phyloP scores from a whole-genome alignment of 352 stramenopile species.

The Globisporangium spinosum region DNA sequence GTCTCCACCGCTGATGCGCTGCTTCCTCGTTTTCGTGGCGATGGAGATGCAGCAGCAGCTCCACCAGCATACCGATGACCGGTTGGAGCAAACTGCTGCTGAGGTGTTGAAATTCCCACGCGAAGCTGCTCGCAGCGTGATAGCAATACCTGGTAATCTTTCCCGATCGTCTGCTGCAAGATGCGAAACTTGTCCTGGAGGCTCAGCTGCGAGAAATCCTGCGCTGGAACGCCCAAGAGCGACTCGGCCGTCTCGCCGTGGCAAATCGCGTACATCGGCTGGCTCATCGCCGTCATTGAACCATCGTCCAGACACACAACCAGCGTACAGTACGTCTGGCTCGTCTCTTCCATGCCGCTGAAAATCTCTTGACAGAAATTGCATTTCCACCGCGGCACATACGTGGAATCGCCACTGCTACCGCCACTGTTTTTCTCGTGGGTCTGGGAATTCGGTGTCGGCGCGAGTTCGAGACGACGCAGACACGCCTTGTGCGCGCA shows the following conservation, averaged over 20 bases:
- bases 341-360: slow-evolving; percentile 40
- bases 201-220: slow-evolving; percentile 46
- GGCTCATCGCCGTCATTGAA: background rate
- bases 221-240: slow-evolving; percentile 37
- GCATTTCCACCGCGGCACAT: slow-evolving; percentile 42
- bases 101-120: slow-evolving; percentile 13
- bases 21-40: background rate
- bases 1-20: background rate
- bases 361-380: slow-evolving; percentile 55
- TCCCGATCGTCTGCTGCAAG: slow-evolving; percentile 29
- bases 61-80: background rate
- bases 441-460: background rate
- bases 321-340: slow-evolving; percentile 43
- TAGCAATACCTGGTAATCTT: slow-evolving; percentile 34
- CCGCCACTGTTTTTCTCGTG: background rate
- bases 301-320: slow-evolving; percentile 41
- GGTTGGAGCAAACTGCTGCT: background rate
- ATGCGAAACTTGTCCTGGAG: slow-evolving; percentile 33
- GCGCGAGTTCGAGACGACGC: slow-evolving; percentile 20
- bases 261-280: slow-evolving; percentile 34
- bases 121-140: slow-evolving; percentile 34
- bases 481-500: slow-evolving; percentile 34
- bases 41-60: background rate
- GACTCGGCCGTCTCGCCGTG: slow-evolving; percentile 35
- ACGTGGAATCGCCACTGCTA: background rate